phyloP scores from a whole-genome alignment of 1,139 yeast genomes.

The Pichia sp. region DNA sequence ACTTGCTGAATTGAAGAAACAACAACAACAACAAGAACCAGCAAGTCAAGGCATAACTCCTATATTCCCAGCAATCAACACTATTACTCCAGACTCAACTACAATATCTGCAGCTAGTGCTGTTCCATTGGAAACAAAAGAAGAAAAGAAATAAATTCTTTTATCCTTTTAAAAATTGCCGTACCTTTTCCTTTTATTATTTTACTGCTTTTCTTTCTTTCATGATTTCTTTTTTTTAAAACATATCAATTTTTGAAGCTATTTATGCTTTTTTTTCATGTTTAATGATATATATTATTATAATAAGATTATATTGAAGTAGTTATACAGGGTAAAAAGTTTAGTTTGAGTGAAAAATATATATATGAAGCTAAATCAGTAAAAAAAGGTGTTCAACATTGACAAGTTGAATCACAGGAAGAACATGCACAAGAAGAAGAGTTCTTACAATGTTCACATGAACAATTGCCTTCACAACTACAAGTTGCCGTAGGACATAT shows the following conservation, averaged over 20 bases:
- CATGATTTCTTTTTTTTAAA: no score
- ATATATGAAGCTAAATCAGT: background rate
- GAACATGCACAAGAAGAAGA: background rate
- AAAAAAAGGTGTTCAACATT: background rate
- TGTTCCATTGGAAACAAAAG: conserved; percentile 23
- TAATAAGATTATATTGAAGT: no score
- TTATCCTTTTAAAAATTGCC: no score
- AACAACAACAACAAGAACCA: conserved; percentile 1
- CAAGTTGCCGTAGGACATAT: conserved; percentile 11
- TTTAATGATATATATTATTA: no score
- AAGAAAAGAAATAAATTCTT: background rate
- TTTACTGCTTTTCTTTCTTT: no score
- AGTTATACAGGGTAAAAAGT: no score
- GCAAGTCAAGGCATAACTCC: conserved; percentile 8
- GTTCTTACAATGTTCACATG: conserved; percentile 9
- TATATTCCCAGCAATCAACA: conserved; percentile 14
- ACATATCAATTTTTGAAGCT: no score
- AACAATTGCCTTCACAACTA: conserved; percentile 9
- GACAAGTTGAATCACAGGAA: background rate
- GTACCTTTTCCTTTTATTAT: no score
- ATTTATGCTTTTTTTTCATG: no score
- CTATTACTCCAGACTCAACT: conserved; percentile 19
- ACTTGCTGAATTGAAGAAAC: conserved; percentile 53
- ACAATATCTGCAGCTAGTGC: conserved; percentile 23
- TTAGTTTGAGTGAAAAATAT: no score